Base-by-base conservation (phyloP, 306 rosid genomes). In the Glycyrrhiza uralensis region DNA sequence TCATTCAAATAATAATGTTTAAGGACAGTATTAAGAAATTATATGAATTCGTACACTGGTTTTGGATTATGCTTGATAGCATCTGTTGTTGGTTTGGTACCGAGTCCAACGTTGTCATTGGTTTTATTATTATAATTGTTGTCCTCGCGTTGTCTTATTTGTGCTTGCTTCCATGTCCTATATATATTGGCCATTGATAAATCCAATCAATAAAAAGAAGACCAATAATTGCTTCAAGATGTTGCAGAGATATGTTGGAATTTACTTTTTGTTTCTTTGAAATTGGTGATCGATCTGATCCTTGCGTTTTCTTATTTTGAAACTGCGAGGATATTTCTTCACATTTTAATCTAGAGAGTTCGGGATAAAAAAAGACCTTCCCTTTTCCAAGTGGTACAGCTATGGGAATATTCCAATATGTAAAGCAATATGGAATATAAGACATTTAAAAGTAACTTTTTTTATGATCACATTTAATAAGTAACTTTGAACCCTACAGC, bases 361-460 rank as follows among this genome's bases (percentile, higher is more conserved):
- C 35, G 33, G 9, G 72, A 49, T 42, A 36, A 42, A 58, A 42
- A 58, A 38, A 70, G 65, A 10, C 7, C 1, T 56, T 38, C 4
- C 4, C 28, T 42, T 72, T 76, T 65, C 8, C 49, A 58, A 66
- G 60, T 58, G 58, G 60, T 60, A 72, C 76, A 71, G 82, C 66
- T 8, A 39, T 24, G 29, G 33, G 47, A 74, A 75, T n/a, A n/a
- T n/a, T 62, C 60, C 46, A 66, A 44, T 49, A 77, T 58, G 66
- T 59, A 83, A 77, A 76, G 80, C 61, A 54, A 57, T 67, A 64
- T 38, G 74, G 73, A 77, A 76, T 60, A 65, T 35, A 57, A 64
- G 65, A 86, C 81, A 55, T 46, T 33, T 39, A 10, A 82, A 82
- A 76, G 82, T 67, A 18, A 59, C 74, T 76, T 87, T 71, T n/a